Evolutionary conservation across 768 basidiomycete genomes (phyloP).

Genomic region (Mycena crocata): DNA sequence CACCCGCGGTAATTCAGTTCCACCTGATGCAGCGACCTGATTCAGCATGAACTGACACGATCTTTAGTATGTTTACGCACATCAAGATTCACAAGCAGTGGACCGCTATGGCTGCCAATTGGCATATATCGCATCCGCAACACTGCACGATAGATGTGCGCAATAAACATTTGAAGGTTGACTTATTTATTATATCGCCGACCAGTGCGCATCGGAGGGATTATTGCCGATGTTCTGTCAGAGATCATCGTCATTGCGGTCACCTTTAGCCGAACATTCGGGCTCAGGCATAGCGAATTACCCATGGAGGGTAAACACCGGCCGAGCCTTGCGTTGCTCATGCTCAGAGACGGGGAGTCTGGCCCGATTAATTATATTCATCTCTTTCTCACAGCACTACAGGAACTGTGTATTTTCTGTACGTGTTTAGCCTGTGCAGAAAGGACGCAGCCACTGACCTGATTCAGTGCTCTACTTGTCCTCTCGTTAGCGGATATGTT

Average conservation of each 20-base stretch:
- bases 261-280: slow-evolving; percentile 41
- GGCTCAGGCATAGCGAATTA: slow-evolving; percentile 30
- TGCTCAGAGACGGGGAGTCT: slow-evolving; percentile 40
- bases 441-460: not conserved
- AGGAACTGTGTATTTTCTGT: slow-evolving; percentile 45
- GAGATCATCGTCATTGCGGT: slow-evolving; percentile 45
- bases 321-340: slow-evolving; percentile 38
- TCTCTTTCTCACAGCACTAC: not conserved
- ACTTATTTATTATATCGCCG: not conserved
- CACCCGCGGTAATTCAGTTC: slow-evolving; percentile 39
- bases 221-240: slow-evolving; percentile 43
- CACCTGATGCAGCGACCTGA: not conserved
- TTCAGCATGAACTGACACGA: not conserved
- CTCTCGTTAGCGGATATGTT: slow-evolving; percentile 48
- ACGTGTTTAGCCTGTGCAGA: slow-evolving; percentile 2
- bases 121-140: slow-evolving; percentile 29
- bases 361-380: not conserved
- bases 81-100: slow-evolving; percentile 26
- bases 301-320: slow-evolving; percentile 34
- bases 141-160: slow-evolving; percentile 30
- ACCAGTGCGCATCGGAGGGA: slow-evolving; percentile 43
- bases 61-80: slow-evolving; percentile 29
- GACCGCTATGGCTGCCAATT: slow-evolving; percentile 29
- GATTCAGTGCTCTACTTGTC: slow-evolving; percentile 38
- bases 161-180: not conserved